Evolutionary conservation across 768 basidiomycete species (phyloP).

Genomic region (Russula griseocarnosa): DNA sequence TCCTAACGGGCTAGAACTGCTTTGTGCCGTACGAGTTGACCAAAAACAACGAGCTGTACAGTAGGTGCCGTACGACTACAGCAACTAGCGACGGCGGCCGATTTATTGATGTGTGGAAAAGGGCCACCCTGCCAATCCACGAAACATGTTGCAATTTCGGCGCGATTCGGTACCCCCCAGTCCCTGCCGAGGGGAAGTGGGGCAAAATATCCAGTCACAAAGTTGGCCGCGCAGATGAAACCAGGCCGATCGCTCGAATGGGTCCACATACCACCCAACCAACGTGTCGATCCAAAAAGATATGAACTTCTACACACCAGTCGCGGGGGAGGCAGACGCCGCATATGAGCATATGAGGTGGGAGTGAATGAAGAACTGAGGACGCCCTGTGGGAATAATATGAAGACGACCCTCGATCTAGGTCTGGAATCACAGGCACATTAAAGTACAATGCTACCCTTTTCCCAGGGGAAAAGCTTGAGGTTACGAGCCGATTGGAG

Average conservation of each 20-base stretch:
- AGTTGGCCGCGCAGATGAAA: neutral
- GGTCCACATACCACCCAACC: neutral
- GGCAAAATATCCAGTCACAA: too few species aligned
- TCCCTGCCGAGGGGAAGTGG: neutral
- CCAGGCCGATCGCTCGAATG: neutral
- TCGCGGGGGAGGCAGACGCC: neutral
- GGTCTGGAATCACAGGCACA: neutral
- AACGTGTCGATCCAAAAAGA: slow-evolving; percentile 1
- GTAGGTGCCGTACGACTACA: neutral
- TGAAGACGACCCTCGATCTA: neutral
- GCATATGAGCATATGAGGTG: slow-evolving; percentile 3
- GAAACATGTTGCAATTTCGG: neutral
- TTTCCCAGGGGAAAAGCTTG: neutral
- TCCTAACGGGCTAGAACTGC: neutral
- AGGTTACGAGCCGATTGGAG: slow-evolving; percentile 10
- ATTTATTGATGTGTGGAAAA: too few species aligned
- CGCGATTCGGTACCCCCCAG: neutral
- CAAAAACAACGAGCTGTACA: neutral
- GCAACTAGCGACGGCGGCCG: neutral
- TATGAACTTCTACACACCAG: neutral
- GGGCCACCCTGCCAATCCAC: neutral
- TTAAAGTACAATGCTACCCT: too few species aligned
- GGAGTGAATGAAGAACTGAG: neutral
- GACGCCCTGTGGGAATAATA: neutral
- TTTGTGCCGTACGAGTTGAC: neutral